Percentiles rank a stretch among this genome's conserved stretches.
Conservation (phyloP, 495 filamentous ascomycete genomes). For the Arthonia radiata region DNA sequence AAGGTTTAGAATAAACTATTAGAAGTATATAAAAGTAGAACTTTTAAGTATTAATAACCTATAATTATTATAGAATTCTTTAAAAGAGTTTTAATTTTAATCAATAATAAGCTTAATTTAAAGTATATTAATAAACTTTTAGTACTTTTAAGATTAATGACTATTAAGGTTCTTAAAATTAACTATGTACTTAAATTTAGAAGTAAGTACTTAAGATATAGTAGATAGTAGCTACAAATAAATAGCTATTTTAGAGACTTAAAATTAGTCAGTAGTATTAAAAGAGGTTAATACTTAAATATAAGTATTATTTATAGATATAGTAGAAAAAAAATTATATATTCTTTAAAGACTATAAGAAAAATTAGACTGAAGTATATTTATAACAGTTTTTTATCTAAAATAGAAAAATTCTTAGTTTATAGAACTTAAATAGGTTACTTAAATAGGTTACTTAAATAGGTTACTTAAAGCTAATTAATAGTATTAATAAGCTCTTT, state of each 20-base stretch:
- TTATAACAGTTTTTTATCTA: no score
- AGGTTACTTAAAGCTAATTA: no score
- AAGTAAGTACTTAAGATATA: not conserved
- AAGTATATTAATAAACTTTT: not conserved
- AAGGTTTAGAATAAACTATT: not conserved
- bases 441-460: no score
- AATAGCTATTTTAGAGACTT: not conserved
- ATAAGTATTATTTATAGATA: not conserved
- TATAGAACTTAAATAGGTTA: no score
- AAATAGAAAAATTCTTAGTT: no score
- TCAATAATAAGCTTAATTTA: not conserved
- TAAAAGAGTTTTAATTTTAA: not conserved
- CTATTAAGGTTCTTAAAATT: not conserved
- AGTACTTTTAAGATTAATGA: not conserved
- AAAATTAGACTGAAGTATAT: no score
- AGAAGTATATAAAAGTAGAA: no score
- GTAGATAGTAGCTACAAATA: not conserved
- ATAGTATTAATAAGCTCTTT: no score
- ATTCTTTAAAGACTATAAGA: no score
- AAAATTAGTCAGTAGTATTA: not conserved
- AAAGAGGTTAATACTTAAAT: not conserved
- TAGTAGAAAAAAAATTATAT: no score
- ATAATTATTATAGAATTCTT: no score
- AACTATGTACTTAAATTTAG: not conserved
- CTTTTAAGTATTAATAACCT: no score